Evolutionary conservation across 331 rosid species (phyloP), one percentile per base, ranked within the genome.

Genomic region (Prunus yedoensis): DNA sequence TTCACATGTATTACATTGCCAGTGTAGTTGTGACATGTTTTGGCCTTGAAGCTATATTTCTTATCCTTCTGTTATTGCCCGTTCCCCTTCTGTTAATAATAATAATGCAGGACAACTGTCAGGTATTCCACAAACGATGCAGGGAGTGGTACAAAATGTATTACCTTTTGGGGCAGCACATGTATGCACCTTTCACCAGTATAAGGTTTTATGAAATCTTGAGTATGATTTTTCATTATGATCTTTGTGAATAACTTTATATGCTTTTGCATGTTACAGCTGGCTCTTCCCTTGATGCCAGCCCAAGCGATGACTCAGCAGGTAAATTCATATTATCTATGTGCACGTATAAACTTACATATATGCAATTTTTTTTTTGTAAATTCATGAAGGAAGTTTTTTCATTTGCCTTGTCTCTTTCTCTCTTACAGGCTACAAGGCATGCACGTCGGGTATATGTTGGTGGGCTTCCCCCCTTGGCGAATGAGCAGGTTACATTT

Each of bases 241-340:
- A 35, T 70, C 2, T 68, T 16, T 41, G 17, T 79, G 47, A 66
- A 59, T 74, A 52, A 78, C 75, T 58, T 52, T 30, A 53, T 65
- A 60, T 66, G 38, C 77, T 75, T 81, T 75, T 76, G 21, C 35
- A 74, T 77, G 66, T 62, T 76, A 73, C 88, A 89, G 91, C 47
- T 81, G 43, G 79, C 88, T 41, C 79, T 91, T 82, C 73, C 97
- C 65, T 20, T 89, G 47, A 89, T 89, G 88, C 90, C 89, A 72
- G 86, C 89, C 74, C 97, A 91, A 83, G 94, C 97, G 61, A 89
- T 89, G 92, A 91, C 92, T 74, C 97, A 89, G 76, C 94, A 91
- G 92, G 97, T 85, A 79, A 30, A 38, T 72, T 69, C 50, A 68
- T 70, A 60, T 58, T 52, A 77, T 49, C 10, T 54, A 59, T 46